These are phyloP conservation scores for Podospora tetraspora DNA, from an alignment of 495 filamentous ascomycete genomes.

Conservation along the genomic window DNA sequence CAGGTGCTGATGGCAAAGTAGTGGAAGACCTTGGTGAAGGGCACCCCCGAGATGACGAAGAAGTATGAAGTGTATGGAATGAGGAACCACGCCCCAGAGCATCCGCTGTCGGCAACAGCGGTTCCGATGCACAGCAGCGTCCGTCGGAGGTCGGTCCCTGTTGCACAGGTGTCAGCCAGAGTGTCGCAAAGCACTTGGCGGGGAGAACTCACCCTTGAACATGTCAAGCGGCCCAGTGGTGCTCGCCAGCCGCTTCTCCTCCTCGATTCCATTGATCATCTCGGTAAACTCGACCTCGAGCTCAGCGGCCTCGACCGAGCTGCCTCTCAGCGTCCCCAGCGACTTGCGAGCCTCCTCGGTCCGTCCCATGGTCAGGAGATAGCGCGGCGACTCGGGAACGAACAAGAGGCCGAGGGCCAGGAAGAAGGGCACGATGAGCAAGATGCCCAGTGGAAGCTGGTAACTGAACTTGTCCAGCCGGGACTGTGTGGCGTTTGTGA, in stretches of 20 bases:
- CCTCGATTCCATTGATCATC: constrained; percentile 35
- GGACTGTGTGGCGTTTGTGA: constrained; percentile 32
- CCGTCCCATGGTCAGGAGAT: neutral
- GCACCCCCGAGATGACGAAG: constrained; percentile 34
- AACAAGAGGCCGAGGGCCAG: constrained; percentile 44
- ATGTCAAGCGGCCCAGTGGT: constrained; percentile 34
- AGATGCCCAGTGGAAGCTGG: constrained; percentile 50
- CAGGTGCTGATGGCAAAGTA: constrained; percentile 36
- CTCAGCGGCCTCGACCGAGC: neutral
- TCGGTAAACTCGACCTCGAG: constrained; percentile 31
- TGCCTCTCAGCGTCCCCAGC: neutral
- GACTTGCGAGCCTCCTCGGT: neutral
- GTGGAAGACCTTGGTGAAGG: constrained; percentile 36
- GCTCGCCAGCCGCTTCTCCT: constrained; percentile 30
- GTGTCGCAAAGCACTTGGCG: neutral
- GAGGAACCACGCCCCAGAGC: constrained; percentile 36
- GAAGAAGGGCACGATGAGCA: constrained; percentile 50
- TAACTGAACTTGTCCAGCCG: constrained; percentile 40
- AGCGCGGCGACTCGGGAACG: constrained; percentile 12
- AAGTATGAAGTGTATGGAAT: constrained; percentile 42
- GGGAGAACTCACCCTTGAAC: constrained; percentile 25
- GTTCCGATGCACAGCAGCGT: constrained; percentile 37
- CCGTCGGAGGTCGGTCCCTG: constrained; percentile 35
- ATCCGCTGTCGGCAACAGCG: constrained; percentile 32
- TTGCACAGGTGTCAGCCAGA: constrained; percentile 28